These are phyloP conservation scores for Botrytis cinerea DNA, from an alignment of 2,329 filamentous ascomycete species.

Conservation along the genomic window DNA sequence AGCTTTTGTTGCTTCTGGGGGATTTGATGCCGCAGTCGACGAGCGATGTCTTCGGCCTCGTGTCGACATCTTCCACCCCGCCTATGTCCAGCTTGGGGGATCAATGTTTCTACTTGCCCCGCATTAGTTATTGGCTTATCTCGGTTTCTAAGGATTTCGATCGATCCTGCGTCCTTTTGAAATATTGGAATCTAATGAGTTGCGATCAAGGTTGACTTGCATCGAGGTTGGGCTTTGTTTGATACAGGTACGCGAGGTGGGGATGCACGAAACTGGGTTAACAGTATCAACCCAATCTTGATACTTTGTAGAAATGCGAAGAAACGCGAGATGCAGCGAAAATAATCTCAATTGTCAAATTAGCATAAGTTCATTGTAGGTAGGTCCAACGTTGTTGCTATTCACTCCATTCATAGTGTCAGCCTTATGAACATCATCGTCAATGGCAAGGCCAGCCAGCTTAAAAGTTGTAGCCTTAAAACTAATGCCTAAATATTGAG, in stretches of 20 bases:
- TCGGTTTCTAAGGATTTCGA: background rate
- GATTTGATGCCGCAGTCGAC: conserved; percentile 61
- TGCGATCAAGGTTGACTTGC: conserved; percentile 22
- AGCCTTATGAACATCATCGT: conserved; percentile 22
- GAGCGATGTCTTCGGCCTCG: conserved; percentile 62
- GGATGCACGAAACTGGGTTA: conserved; percentile 21
- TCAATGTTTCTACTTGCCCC: conserved; percentile 31
- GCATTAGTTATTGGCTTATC: conserved; percentile 32
- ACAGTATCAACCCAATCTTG: background rate
- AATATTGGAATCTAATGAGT: background rate
- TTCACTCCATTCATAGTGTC: conserved; percentile 22
- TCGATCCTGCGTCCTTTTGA: conserved; percentile 29
- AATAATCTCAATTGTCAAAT: conserved; percentile 3
- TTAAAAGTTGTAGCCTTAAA: conserved; percentile 21
- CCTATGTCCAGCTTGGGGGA: conserved; percentile 35
- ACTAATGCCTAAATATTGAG: conserved; percentile 6
- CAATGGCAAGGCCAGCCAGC: conserved; percentile 16
- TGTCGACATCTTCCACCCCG: conserved; percentile 50
- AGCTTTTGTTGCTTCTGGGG: conserved; percentile 59
- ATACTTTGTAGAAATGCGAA: background rate
- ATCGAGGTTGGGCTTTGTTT: conserved; percentile 31
- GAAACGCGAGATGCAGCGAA: background rate
- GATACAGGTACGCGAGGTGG: conserved; percentile 25
- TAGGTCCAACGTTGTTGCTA: conserved; percentile 3
- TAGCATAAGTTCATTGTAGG: conserved; percentile 3